phyloP scores from a whole-genome alignment of 169 alveolate species.

The Babesia ovis region DNA sequence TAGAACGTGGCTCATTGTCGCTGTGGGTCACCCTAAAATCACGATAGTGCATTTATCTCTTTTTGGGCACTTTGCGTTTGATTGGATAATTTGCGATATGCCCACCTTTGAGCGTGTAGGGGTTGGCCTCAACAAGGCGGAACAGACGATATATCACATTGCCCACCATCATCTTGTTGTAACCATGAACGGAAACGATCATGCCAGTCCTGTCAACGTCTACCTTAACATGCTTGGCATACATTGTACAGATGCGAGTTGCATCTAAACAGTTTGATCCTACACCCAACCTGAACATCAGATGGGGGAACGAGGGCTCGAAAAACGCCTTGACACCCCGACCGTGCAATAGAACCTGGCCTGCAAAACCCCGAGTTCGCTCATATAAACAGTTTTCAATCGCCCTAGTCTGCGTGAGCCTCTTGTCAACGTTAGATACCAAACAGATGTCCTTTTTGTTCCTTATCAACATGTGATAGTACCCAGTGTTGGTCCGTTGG shows the following conservation, averaged over 20 bases:
- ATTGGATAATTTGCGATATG: slow-evolving; percentile 80
- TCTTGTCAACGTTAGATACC: slow-evolving; percentile 70
- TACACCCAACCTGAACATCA: slow-evolving; percentile 84
- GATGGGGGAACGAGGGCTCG: slow-evolving; percentile 81
- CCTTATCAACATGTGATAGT: slow-evolving; percentile 63
- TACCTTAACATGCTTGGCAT: slow-evolving; percentile 73
- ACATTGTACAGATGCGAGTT: slow-evolving; percentile 78
- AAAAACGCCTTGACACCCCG: slow-evolving; percentile 86
- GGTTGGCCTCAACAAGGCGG: slow-evolving; percentile 80
- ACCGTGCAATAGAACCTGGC: slow-evolving; percentile 83
- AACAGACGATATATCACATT: slow-evolving; percentile 78
- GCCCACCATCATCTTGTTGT: slow-evolving; percentile 84
- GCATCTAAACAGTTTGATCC: slow-evolving; percentile 84
- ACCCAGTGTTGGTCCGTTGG: slow-evolving; percentile 65
- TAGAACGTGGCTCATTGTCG: too few relatives aligned
- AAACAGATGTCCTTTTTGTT: slow-evolving; percentile 67
- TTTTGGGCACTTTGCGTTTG: slow-evolving; percentile 75
- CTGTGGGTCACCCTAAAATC: too few relatives aligned
- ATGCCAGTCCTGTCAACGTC: slow-evolving; percentile 76
- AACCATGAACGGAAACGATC: slow-evolving; percentile 80
- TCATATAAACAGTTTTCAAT: slow-evolving; percentile 74
- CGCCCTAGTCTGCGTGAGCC: slow-evolving; percentile 57
- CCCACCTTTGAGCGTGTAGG: slow-evolving; percentile 86
- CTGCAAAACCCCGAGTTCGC: slow-evolving; percentile 81
- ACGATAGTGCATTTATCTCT: too few relatives aligned